Evolutionary conservation across 768 basidiomycete genomes (phyloP).

Genomic region (Kwoniella dejecticola): DNA sequence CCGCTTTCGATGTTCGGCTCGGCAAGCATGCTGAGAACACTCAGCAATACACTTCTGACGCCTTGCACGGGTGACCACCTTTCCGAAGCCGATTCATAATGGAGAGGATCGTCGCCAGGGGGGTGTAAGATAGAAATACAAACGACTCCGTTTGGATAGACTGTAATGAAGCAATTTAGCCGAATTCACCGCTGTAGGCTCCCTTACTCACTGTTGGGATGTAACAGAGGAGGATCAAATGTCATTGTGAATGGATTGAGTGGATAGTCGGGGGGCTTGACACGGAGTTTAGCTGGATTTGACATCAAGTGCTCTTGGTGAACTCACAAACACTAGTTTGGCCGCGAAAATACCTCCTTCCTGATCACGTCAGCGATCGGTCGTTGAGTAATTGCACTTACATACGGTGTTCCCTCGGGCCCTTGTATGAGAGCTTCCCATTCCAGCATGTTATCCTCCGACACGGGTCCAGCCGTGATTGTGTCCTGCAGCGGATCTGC

Average conservation of each 20-base stretch:
- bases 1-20: constrained; percentile 98
- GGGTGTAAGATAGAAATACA: constrained; percentile 97
- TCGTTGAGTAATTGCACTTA: constrained; percentile 57
- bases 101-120: constrained; percentile 64
- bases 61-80: constrained; percentile 99
- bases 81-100: constrained; percentile 93
- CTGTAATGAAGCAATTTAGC: constrained; percentile 58
- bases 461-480: constrained; percentile 89
- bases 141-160: constrained; percentile 93
- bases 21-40: constrained; percentile 97
- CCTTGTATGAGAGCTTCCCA: constrained; percentile 95
- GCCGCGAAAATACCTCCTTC: constrained; percentile 95
- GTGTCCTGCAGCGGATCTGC: constrained; percentile 63
- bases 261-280: constrained; percentile 87
- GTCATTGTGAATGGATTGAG: constrained; percentile 99
- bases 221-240: constrained; percentile 94
- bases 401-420: constrained; percentile 92
- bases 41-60: constrained; percentile 93
- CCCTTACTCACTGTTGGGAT: constrained; percentile 82
- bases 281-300: neutral
- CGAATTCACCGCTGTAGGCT: too few relatives aligned
- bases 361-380: constrained; percentile 56
- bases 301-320: neutral
- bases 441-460: constrained; percentile 90
- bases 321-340: constrained; percentile 83